These are phyloP conservation scores for Fusarium agapanthi DNA, from an alignment of 2,329 filamentous ascomycete species.

Conservation along the genomic window DNA sequence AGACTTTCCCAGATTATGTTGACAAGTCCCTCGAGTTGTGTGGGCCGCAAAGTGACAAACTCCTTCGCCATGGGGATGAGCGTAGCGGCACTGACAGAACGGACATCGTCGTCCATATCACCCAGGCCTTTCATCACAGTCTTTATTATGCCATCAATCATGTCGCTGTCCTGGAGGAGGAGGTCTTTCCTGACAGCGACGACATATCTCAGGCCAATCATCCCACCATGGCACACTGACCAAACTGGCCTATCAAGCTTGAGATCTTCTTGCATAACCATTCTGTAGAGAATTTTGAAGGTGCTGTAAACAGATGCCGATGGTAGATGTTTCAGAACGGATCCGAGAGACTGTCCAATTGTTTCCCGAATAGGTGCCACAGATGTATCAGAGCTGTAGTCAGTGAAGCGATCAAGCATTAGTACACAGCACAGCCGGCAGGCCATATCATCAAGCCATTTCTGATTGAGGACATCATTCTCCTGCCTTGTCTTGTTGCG, in stretches of 20 bases:
- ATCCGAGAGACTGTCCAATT: constrained; percentile 91
- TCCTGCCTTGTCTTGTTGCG: constrained; percentile 74
- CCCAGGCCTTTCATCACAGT: constrained; percentile 95
- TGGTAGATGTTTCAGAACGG: constrained; percentile 85
- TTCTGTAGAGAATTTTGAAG: constrained; percentile 83
- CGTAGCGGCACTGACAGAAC: constrained; percentile 96
- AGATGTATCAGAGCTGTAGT: constrained; percentile 97
- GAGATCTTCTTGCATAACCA: constrained; percentile 91
- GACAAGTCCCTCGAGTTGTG: constrained; percentile 81
- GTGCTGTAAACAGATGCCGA: constrained; percentile 81
- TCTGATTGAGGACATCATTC: constrained; percentile 82
- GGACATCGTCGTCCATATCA: constrained; percentile 93
- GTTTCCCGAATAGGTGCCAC: constrained; percentile 96
- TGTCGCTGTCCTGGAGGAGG: constrained; percentile 79
- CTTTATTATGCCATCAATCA: constrained; percentile 91
- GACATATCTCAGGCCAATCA: constrained; percentile 95
- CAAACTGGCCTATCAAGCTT: constrained; percentile 79
- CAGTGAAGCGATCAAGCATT: constrained; percentile 96
- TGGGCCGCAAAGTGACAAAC: constrained; percentile 85
- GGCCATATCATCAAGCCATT: constrained; percentile 94
- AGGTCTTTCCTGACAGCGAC: constrained; percentile 95
- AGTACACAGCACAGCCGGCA: constrained; percentile 94
- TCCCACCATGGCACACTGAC: constrained; percentile 97
- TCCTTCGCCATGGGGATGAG: constrained; percentile 95
- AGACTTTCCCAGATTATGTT: constrained; percentile 98